These are phyloP conservation scores for Fusarium lateritium DNA, from an alignment of 2,329 filamentous ascomycete species.

Conservation along the genomic window DNA sequence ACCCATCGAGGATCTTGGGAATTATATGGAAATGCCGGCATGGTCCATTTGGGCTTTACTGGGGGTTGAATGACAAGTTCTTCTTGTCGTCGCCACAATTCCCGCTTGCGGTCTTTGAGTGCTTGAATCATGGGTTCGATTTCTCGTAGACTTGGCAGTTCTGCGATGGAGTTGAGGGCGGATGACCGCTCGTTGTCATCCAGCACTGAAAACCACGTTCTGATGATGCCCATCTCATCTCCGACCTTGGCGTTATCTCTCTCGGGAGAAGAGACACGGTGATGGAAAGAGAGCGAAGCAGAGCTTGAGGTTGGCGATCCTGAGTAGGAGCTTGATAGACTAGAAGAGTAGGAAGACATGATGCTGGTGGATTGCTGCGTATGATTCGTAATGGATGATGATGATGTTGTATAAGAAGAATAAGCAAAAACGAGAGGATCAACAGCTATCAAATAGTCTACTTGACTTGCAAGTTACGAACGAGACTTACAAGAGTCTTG, in stretches of 20 bases:
- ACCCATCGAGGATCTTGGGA: slow-evolving; percentile 47
- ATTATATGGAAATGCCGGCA: slow-evolving; percentile 44
- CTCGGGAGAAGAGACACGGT: slow-evolving; percentile 1
- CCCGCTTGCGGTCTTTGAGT: slow-evolving; percentile 47
- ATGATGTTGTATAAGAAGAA: not conserved
- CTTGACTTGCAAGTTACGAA: slow-evolving; percentile 10
- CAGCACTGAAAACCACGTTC: slow-evolving; percentile 46
- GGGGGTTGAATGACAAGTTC: slow-evolving; percentile 45
- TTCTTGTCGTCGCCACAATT: slow-evolving; percentile 46
- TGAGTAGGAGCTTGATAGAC: slow-evolving; percentile 36
- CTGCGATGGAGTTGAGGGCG: slow-evolving; percentile 45
- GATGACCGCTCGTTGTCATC: slow-evolving; percentile 42
- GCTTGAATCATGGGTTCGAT: slow-evolving; percentile 48
- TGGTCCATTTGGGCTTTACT: slow-evolving; percentile 45
- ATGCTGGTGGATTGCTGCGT: slow-evolving; percentile 10
- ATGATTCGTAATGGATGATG: not conserved
- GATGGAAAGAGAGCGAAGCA: slow-evolving; percentile 37
- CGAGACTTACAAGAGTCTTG: slow-evolving; percentile 18
- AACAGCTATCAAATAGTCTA: slow-evolving; percentile 9
- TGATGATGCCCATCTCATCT: slow-evolving; percentile 46
- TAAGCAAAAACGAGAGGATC: slow-evolving; percentile 5
- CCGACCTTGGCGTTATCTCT: slow-evolving; percentile 36
- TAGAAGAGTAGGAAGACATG: slow-evolving; percentile 45
- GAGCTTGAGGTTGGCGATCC: slow-evolving; percentile 44
- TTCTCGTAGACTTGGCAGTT: slow-evolving; percentile 45